These are phyloP conservation scores for Exophiala mesophila DNA, from an alignment of 2,329 filamentous ascomycete species.

Conservation along the genomic window DNA sequence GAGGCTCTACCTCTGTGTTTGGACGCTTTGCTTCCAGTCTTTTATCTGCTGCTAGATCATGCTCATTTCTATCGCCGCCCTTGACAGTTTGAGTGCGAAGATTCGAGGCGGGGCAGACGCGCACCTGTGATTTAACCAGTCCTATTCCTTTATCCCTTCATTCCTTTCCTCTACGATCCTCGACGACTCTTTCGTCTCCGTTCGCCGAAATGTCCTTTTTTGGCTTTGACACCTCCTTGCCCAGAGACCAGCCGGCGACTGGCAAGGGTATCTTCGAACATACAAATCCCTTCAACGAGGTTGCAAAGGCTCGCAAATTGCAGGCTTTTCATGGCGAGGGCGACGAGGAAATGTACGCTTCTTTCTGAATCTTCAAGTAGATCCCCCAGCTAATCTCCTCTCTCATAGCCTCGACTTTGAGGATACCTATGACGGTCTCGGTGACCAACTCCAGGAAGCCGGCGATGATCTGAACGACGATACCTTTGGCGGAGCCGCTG, in stretches of 20 bases:
- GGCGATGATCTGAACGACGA: conserved; percentile 96
- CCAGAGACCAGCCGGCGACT: conserved; percentile 59
- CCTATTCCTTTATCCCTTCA: neutral
- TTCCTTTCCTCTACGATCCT: no score
- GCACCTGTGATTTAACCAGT: neutral
- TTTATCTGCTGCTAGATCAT: conserved; percentile 11
- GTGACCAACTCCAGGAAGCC: conserved; percentile 82
- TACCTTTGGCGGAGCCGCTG: conserved; percentile 66
- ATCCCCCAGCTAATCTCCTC: conserved; percentile 29
- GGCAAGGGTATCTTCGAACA: conserved; percentile 73
- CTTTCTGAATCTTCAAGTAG: neutral
- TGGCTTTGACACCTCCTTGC: conserved; percentile 70
- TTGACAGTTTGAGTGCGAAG: conserved; percentile 24
- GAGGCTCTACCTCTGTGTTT: no score
- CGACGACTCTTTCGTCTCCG: neutral
- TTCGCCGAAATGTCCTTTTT: conserved; percentile 74
- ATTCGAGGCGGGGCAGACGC: conserved; percentile 13
- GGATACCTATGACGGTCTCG: conserved; percentile 93
- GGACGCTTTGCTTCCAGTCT: no score
- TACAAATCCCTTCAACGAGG: conserved; percentile 81
- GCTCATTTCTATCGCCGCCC: conserved; percentile 14
- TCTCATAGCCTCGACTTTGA: conserved; percentile 78
- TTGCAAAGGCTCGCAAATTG: conserved; percentile 54
- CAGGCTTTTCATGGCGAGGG: conserved; percentile 40
- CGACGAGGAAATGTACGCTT: conserved; percentile 55